Base-by-base conservation (phyloP, 176 grass and related monocot species). In the Ensete glaucum region DNA sequence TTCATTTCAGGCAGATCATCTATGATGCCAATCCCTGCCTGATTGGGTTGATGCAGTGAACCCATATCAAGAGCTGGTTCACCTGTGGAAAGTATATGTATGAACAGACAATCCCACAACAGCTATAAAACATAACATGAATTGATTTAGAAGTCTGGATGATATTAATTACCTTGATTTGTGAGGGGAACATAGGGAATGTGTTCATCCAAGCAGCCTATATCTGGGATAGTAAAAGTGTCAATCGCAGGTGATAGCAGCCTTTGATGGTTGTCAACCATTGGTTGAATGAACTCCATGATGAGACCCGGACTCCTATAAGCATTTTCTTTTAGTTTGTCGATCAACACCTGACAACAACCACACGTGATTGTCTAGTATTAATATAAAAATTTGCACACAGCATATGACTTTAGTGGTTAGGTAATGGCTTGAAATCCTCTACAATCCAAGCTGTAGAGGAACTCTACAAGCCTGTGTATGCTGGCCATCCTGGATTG, bases 311-410 rank as follows among this genome's bases (percentile, higher is more conserved):
- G 87, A 50, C 80, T 85, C 83, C 81, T 83, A 79, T 89, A 93
- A 48, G 90, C 87, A 79, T 93, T 85, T 71, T 93, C 87, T 79
- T 89, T 87, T 49, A 93, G 53, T 72, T 93, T 89, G 79, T 22
- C 68, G 60, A 89, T 85, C 77, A 87, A 27, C 8, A 67, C 82
- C 90, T 92, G 80, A 23, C 67, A 80, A 17, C 50, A 77, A 54
- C 21, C 10, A 64, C 22, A 11, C 0, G 43, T 7, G 13, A 57
- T 13, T 59, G 8, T 56, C 56, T 59, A 59, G 14, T n/a, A 60
- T 75, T 16, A 59, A 43, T 60, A 20, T 6, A 1, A 2, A 17
- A 75, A 59, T 75, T 25, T n/a, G 11, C 17, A 29, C 2, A 43
- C 10, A 9, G 11, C 0, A 12, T 1, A 29, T 2, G 17, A 70